phyloP scores from a whole-genome alignment of 176 grass and related monocot species.

The Bolboschoenus planiculmis region DNA sequence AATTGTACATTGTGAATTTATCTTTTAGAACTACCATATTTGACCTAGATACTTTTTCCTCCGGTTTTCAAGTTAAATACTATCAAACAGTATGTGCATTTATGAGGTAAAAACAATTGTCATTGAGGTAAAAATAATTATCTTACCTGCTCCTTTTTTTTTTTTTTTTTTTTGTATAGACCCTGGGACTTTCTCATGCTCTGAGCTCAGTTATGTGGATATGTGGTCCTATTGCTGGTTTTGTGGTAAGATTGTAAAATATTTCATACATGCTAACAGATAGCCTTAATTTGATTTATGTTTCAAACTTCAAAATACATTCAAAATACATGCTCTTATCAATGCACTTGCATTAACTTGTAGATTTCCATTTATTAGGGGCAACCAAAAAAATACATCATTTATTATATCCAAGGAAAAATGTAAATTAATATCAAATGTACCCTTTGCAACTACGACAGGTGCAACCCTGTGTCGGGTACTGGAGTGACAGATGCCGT shows the following conservation, averaged over 20 bases:
- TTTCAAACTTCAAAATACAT: not conserved
- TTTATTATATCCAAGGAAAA: not conserved
- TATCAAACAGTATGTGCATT: too few relatives aligned
- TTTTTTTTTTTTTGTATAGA: slow-evolving; percentile 28
- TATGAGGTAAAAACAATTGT: not conserved
- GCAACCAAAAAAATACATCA: not conserved
- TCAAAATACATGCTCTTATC: not conserved
- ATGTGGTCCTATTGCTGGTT: slow-evolving; percentile 85
- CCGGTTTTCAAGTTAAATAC: not conserved
- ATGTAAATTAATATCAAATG: not conserved
- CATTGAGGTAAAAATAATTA: too few relatives aligned
- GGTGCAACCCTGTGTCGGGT: slow-evolving; percentile 76
- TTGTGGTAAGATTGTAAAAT: slow-evolving; percentile 48
- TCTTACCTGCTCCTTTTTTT: slow-evolving; percentile 2
- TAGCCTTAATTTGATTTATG: not conserved
- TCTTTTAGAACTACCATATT: too few relatives aligned
- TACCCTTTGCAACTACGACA: not conserved
- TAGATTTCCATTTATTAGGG: not conserved
- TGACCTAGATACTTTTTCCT: not conserved
- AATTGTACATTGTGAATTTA: too few relatives aligned
- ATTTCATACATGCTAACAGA: not conserved
- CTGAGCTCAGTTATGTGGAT: slow-evolving; percentile 95
- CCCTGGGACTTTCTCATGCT: slow-evolving; percentile 73
- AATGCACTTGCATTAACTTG: not conserved
- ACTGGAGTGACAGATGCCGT: slow-evolving; percentile 64